These are phyloP conservation scores for thale cress (Arabidopsis thaliana) DNA, from an alignment of 345 rosid genomes.

Conservation along the genomic window TAIR10.1 NC_003076.8:5272001-5272500, in stretches of 20 bases:
- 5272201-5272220: not conserved
- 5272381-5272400: not conserved
- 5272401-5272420: not conserved
- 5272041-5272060: not conserved
- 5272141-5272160: constrained; percentile 37
- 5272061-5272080: no score
- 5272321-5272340: not conserved
- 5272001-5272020: not conserved
- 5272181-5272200: not conserved
- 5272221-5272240: no score
- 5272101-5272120: constrained; percentile 34
- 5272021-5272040: not conserved
- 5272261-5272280: no score
- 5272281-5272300: no score
- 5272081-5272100: constrained; percentile 17
- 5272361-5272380: not conserved
- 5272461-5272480: constrained; percentile 28
- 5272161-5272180: constrained; percentile 9
- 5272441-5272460: constrained; percentile 7
- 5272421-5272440: not conserved
- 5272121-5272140: constrained; percentile 49
- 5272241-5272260: no score
- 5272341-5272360: not conserved
- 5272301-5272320: not conserved
- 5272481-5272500: constrained; percentile 4